phyloP scores from a whole-genome alignment of 2,329 filamentous ascomycete species.

The Penicillium sp. region DNA sequence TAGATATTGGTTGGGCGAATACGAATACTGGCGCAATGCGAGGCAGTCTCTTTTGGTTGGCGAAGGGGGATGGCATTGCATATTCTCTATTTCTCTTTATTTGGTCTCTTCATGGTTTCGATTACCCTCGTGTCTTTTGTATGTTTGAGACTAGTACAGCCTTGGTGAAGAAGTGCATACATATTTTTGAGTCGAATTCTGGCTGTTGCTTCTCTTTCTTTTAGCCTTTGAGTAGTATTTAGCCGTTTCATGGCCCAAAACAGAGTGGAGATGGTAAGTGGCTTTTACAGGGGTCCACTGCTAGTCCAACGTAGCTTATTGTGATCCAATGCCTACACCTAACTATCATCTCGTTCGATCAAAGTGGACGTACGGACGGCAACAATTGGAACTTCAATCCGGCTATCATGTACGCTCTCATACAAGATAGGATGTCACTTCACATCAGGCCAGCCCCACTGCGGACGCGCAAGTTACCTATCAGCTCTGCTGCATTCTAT shows the following conservation, averaged over 20 bases:
- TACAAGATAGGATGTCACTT: slow-evolving; percentile 11
- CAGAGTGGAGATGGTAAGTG: background rate
- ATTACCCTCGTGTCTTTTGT: slow-evolving; percentile 4
- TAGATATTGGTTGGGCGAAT: slow-evolving; percentile 42
- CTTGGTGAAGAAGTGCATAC: slow-evolving; percentile 4
- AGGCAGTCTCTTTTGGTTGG: slow-evolving; percentile 9
- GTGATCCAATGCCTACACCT: no score
- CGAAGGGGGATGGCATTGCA: slow-evolving; percentile 8
- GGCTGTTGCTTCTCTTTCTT: background rate
- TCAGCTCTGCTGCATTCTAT: slow-evolving; percentile 25
- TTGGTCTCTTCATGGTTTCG: background rate
- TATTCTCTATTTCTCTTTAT: slow-evolving; percentile 2
- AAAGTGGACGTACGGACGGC: background rate
- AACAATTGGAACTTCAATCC: background rate
- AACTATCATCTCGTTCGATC: no score
- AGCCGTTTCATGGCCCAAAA: background rate
- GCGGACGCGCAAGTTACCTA: slow-evolving; percentile 16
- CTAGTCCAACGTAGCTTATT: background rate
- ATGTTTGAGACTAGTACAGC: slow-evolving; percentile 8
- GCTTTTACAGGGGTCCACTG: background rate
- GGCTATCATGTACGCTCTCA: background rate
- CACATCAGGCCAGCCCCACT: slow-evolving; percentile 4
- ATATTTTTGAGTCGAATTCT: background rate
- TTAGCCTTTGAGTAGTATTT: background rate
- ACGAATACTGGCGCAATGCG: slow-evolving; percentile 23